A percentile compares a stretch with the other conserved stretches of the same genome.
Evolutionary conservation across 129 eudicot species (phyloP).

Genomic region (Scalesia atractyloides): DNA sequence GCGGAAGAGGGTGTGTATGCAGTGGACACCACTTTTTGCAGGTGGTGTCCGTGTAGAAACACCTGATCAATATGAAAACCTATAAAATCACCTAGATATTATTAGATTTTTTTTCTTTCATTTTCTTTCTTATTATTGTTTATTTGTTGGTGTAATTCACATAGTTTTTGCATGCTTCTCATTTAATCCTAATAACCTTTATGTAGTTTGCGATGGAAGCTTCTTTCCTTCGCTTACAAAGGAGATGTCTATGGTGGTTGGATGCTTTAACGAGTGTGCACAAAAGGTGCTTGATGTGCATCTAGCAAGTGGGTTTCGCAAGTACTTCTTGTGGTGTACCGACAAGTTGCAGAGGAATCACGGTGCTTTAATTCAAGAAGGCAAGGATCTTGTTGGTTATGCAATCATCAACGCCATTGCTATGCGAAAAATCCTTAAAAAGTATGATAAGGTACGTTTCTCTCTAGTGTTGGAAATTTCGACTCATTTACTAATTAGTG

Average conservation of each 20-base stretch:
- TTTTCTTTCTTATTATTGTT: background rate
- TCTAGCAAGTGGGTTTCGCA: constrained; percentile 78
- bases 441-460: constrained; percentile 78
- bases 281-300: constrained; percentile 83
- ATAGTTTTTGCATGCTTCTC: background rate
- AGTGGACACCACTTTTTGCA: too few species aligned
- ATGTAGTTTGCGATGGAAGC: constrained; percentile 87
- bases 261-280: constrained; percentile 79
- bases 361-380: constrained; percentile 65
- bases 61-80: too few species aligned
- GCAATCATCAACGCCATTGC: constrained; percentile 88
- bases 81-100: too few species aligned
- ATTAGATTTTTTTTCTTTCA: too few species aligned
- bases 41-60: too few species aligned
- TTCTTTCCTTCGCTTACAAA: constrained; percentile 89
- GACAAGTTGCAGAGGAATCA: constrained; percentile 60
- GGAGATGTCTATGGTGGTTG: constrained; percentile 86
- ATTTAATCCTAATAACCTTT: background rate
- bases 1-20: too few species aligned
- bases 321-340: constrained; percentile 67
- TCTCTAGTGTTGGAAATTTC: background rate
- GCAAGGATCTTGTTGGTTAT: constrained; percentile 79
- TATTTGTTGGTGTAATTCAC: background rate
- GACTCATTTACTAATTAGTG: background rate
- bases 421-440: constrained; percentile 90